Evolutionary conservation across 2,329 filamentous ascomycete species (phyloP).

Genomic region (Trichophyton simii): DNA sequence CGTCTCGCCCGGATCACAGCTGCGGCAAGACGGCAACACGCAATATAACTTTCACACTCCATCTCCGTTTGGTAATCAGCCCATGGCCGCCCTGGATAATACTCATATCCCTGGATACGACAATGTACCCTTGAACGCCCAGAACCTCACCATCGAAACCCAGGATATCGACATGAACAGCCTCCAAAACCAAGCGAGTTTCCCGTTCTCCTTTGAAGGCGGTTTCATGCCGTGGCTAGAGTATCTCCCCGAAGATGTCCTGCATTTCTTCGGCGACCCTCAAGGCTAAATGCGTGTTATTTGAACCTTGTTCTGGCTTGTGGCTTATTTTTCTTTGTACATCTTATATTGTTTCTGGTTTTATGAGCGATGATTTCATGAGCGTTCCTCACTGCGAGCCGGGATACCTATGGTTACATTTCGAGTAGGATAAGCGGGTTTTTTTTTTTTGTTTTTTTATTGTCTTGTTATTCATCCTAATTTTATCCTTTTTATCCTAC

Average conservation of each 20-base stretch:
- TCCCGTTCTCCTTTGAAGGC: conserved; percentile 35
- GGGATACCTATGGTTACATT: background rate
- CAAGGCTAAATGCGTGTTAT: conserved; percentile 12
- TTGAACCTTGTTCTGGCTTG: background rate
- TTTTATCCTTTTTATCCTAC: background rate
- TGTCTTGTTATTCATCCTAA: background rate
- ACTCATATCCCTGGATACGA: background rate
- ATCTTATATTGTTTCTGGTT: background rate
- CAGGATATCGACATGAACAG: conserved; percentile 65
- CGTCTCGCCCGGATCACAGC: background rate
- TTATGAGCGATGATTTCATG: conserved; percentile 2
- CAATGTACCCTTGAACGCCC: background rate
- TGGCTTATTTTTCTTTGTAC: background rate
- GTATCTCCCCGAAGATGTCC: conserved; percentile 55
- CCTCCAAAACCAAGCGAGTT: conserved; percentile 34
- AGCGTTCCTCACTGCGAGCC: background rate
- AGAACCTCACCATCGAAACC: conserved; percentile 48
- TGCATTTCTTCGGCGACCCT: conserved; percentile 41
- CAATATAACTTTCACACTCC: background rate
- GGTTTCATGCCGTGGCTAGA: conserved; percentile 64
- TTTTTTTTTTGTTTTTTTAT: background rate
- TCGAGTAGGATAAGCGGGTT: background rate
- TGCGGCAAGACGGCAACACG: background rate
- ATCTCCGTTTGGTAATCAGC: background rate
- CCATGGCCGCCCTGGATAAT: background rate